Conservation (phyloP, 108 stramenopile genomes). For the Pseudonitzschia pungens region DNA sequence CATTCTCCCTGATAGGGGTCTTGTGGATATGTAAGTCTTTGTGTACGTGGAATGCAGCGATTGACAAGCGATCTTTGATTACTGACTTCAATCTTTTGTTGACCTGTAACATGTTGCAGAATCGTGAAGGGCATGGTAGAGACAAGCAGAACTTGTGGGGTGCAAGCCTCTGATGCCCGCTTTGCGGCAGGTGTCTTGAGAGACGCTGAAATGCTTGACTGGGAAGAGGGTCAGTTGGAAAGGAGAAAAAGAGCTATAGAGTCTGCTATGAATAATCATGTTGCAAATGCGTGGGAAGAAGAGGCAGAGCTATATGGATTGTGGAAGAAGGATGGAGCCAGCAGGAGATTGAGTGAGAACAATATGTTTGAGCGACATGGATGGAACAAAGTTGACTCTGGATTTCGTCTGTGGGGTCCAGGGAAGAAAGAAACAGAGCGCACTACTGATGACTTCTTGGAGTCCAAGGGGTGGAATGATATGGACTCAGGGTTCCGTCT, state of each 20-base stretch:
- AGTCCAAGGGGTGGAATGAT: slow-evolving; percentile 81
- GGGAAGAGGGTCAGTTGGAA: slow-evolving; percentile 61
- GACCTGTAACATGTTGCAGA: slow-evolving; percentile 14
- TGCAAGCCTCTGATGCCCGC: slow-evolving; percentile 53
- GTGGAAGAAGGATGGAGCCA: slow-evolving; percentile 8
- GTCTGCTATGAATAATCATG: slow-evolving; percentile 46
- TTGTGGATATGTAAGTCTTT: slow-evolving; percentile 70
- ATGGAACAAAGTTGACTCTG: slow-evolving; percentile 84
- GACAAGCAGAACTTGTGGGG: slow-evolving; percentile 34
- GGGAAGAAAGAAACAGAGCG: slow-evolving; percentile 1
- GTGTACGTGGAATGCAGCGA: background rate
- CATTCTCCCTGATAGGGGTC: slow-evolving; percentile 62
- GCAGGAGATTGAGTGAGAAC: slow-evolving; percentile 32
- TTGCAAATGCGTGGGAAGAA: slow-evolving; percentile 44
- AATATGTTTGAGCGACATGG: slow-evolving; percentile 68
- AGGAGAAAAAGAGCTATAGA: slow-evolving; percentile 56
- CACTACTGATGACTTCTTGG: slow-evolving; percentile 50
- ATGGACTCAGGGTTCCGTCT: slow-evolving; percentile 78
- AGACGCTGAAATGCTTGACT: slow-evolving; percentile 65
- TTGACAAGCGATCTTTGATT: background rate
- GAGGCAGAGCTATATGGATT: slow-evolving; percentile 33
- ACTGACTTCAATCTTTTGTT: background rate
- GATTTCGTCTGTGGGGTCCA: slow-evolving; percentile 75
- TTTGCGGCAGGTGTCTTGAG: slow-evolving; percentile 59
- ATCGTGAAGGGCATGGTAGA: slow-evolving; percentile 59